A percentile compares a stretch with the other conserved stretches of the same genome.
These are phyloP conservation scores for Stenogyne calaminthoides DNA, from an alignment of 305 asterid genomes.

Conservation along the genomic window DNA sequence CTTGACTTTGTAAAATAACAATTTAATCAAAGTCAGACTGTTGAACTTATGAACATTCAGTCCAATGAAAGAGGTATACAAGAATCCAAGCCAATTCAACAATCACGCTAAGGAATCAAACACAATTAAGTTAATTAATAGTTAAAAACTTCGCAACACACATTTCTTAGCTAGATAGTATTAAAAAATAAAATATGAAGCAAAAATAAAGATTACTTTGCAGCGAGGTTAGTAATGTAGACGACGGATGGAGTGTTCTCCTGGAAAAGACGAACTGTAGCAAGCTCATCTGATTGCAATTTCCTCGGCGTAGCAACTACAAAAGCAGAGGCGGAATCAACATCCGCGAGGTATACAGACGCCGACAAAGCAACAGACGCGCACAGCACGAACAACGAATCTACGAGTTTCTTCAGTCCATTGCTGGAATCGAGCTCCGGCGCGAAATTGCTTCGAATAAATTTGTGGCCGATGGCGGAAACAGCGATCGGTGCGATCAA, in stretches of 20 bases:
- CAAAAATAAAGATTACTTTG: conserved; percentile 46
- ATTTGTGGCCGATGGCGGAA: conserved; percentile 43
- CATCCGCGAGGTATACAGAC: conserved; percentile 54
- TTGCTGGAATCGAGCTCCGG: conserved; percentile 36
- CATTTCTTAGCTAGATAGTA: neutral
- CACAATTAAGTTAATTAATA: neutral
- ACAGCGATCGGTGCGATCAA: conserved; percentile 34
- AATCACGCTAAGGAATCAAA: neutral
- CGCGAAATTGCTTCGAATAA: conserved; percentile 23
- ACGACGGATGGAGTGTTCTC: conserved; percentile 97
- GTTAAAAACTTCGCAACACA: neutral
- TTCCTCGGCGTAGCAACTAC: conserved; percentile 68
- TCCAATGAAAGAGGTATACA: neutral
- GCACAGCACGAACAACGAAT: conserved; percentile 67
- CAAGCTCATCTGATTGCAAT: conserved; percentile 93
- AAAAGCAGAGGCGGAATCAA: conserved; percentile 81
- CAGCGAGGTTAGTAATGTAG: conserved; percentile 88
- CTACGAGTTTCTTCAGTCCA: conserved; percentile 57
- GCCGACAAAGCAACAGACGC: conserved; percentile 83
- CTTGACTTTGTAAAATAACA: neutral
- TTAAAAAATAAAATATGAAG: neutral
- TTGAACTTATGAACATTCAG: neutral
- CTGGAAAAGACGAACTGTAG: conserved; percentile 88
- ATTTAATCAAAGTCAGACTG: neutral
- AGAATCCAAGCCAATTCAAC: neutral